Conservation (phyloP, 352 stramenopile species). For the Thraustotheca clavata region DNA sequence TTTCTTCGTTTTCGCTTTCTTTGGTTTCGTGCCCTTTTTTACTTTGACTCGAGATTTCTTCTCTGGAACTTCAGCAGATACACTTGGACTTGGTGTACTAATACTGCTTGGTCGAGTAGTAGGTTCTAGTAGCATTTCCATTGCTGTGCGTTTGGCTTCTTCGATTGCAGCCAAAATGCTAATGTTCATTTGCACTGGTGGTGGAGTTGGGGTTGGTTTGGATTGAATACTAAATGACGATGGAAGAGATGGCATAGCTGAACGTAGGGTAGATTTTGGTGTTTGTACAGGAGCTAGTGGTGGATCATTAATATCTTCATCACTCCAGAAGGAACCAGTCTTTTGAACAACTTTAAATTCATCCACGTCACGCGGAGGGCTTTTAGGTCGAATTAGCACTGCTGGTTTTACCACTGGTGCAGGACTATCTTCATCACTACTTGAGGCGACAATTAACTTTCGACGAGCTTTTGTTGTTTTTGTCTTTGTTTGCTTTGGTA, state of each 20-base stretch:
- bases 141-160: slow-evolving; percentile 49
- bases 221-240: not conserved
- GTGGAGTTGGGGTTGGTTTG: not conserved
- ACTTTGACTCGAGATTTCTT: not conserved
- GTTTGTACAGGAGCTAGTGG: not conserved
- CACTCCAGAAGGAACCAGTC: slow-evolving; percentile 20
- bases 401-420: not conserved
- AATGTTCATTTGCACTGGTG: slow-evolving; percentile 10
- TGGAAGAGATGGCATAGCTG: slow-evolving; percentile 21
- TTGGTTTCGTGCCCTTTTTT: not conserved
- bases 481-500: not conserved
- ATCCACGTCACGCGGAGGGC: not conserved
- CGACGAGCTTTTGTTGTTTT: not conserved
- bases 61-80: not conserved
- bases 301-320: slow-evolving; percentile 30
- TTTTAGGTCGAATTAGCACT: not conserved
- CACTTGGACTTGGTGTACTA: not conserved
- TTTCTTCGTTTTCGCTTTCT: not conserved
- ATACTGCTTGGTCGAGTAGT: not conserved
- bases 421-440: not conserved
- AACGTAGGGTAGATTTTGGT: not conserved
- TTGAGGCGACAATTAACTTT: not conserved
- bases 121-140: slow-evolving; percentile 39
- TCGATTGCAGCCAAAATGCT: slow-evolving; percentile 64
- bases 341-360: not conserved